Conservation (phyloP, 2,329 filamentous ascomycete genomes). For the Hypoxylon sp. region DNA sequence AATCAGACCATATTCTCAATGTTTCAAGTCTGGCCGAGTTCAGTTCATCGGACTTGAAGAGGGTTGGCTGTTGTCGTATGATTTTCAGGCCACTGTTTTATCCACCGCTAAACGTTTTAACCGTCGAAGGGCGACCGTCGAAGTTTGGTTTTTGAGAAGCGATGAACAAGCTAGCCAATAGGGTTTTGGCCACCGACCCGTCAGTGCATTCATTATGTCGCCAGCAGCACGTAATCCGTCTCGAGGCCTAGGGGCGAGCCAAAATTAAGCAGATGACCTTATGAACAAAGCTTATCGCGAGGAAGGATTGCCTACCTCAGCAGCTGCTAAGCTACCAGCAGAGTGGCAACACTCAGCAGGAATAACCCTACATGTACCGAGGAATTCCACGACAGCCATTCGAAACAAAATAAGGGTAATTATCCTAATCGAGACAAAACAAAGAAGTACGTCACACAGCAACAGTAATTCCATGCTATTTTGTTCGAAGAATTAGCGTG, state of each 20-base stretch:
- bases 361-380: background rate
- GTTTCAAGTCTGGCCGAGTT: slow-evolving; percentile 4
- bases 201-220: background rate
- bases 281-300: background rate
- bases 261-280: slow-evolving; percentile 3
- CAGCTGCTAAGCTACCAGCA: background rate
- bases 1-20: slow-evolving; percentile 22
- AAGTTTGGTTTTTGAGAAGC: background rate
- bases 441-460: slow-evolving; percentile 2
- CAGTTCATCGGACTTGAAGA: slow-evolving; percentile 1
- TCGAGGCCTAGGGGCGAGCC: background rate
- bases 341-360: background rate
- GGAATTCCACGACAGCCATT: background rate
- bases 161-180: background rate
- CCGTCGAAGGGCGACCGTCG: slow-evolving; percentile 1
- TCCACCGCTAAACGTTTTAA: slow-evolving; percentile 7
- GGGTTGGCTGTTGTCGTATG: slow-evolving; percentile 27
- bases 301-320: background rate
- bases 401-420: background rate
- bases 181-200: background rate
- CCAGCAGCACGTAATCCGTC: background rate
- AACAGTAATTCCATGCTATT: background rate
- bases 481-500: background rate
- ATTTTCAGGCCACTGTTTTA: slow-evolving; percentile 25
- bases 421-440: background rate